Evolutionary conservation across 495 filamentous ascomycete species (phyloP).

Genomic region (Penicillium coprophilum): DNA sequence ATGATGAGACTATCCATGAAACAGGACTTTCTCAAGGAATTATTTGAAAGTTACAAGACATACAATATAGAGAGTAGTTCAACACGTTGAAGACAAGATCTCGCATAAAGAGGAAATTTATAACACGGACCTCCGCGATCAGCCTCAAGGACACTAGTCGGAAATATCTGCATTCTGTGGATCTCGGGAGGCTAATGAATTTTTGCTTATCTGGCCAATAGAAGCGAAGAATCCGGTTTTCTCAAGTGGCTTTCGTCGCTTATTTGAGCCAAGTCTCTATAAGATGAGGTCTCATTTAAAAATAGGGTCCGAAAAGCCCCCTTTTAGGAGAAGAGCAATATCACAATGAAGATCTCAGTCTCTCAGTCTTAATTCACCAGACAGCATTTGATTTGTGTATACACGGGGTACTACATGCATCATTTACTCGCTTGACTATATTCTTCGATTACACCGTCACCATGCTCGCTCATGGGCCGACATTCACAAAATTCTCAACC

Average conservation of each 20-base stretch:
- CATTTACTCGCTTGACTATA: background rate
- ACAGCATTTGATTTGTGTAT: background rate
- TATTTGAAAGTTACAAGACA: no score
- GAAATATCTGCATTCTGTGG: background rate
- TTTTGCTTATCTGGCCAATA: background rate
- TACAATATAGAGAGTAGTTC: no score
- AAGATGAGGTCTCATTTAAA: conserved; percentile 1
- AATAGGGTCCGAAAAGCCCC: background rate
- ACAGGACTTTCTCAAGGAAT: no score
- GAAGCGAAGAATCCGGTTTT: background rate
- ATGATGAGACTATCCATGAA: no score
- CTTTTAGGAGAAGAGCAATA: background rate
- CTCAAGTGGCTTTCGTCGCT: background rate
- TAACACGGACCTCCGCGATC: background rate
- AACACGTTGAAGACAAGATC: no score
- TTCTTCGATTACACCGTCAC: background rate
- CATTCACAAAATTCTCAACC: conserved; percentile 4
- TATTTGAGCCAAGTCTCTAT: background rate
- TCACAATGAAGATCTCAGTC: background rate
- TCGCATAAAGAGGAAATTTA: no score
- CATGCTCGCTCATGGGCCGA: background rate
- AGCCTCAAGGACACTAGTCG: background rate
- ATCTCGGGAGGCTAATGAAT: no score
- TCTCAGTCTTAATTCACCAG: background rate
- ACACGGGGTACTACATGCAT: background rate